Evolutionary conservation across 2,329 filamentous ascomycete species (phyloP).

Genomic region (Ophiognomonia clavigignenti-juglandacearum): DNA sequence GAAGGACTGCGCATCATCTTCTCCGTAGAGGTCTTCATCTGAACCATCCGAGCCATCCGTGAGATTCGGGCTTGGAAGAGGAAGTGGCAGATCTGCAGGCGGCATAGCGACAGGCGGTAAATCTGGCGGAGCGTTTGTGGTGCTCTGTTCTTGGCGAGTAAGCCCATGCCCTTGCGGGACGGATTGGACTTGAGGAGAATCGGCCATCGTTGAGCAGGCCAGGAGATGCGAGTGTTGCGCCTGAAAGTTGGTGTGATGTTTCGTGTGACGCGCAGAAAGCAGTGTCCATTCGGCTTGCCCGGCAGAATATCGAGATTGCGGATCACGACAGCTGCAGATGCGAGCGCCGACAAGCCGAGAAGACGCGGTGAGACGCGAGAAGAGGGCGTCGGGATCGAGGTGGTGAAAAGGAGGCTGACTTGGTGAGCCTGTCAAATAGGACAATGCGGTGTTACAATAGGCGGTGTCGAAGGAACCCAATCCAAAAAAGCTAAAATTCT

Average conservation of each 20-base stretch:
- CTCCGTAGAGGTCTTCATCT: conserved; percentile 35
- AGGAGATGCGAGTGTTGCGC: neutral
- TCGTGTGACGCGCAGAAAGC: neutral
- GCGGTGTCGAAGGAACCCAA: too few relatives aligned
- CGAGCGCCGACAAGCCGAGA: neutral
- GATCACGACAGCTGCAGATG: neutral
- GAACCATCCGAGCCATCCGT: conserved; percentile 20
- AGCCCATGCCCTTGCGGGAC: neutral
- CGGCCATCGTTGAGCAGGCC: neutral
- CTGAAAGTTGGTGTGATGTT: neutral
- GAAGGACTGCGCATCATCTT: conserved; percentile 56
- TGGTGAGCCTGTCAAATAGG: too few relatives aligned
- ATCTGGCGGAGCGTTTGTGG: neutral
- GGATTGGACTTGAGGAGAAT: neutral
- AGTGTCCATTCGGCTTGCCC: conserved; percentile 6
- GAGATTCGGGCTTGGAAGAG: conserved; percentile 6
- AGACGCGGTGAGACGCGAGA: neutral
- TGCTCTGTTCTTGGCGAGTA: neutral
- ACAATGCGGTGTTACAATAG: too few relatives aligned
- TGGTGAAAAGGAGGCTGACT: neutral
- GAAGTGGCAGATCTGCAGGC: neutral
- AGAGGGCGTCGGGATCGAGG: neutral
- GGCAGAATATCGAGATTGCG: neutral
- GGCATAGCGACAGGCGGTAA: conserved; percentile 1
- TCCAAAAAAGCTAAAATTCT: too few relatives aligned